Base-by-base conservation (phyloP, 139 green algal species). In the Coelastrella sp. region DNA sequence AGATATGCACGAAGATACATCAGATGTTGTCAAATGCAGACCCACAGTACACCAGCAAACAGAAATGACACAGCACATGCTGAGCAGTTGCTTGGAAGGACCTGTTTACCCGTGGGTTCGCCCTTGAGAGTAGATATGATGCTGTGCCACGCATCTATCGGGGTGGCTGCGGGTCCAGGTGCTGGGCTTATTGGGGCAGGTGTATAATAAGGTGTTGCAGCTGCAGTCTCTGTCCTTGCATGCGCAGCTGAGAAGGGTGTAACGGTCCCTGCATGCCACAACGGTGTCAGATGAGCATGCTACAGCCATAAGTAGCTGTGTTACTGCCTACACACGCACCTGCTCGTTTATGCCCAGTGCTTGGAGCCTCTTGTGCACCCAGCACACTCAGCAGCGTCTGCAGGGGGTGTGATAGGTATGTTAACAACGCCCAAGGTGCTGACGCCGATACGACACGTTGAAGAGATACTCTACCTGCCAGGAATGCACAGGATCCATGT, bases 141-240 rank as follows among this genome's bases (percentile, higher is more conserved):
- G 68, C 84, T 88, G 68, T 88, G 56, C 84, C 84, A 88, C 3
- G 84, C 84, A 58, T 88, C 84, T 8, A 88, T 68, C 58, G 84
- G 84, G 5, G 84, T 88, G 19, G 19, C 84, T n/a, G 63, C 15
- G 25, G 25, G 58, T 24, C 14, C 58, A 56, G 49, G 15, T 81
- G 19, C 66, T 27, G 84, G 61, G 27, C 63, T 78, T 24, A 17
- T 27, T 14, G 61, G 61, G 5, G 7, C 25, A 4, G 82, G 82
- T 22, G 82, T 87, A 63, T 49, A 61, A 57, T 72, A 85, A 7
- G 68, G 68, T 24, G 68, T 76, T 76, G 68, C 68, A 27, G 68
- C 68, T 76, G 68, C 19, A 25, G 15, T 24, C 6, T 11, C 19
- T 24, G 19, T 19, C 7, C 35, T 24, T 24, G 68, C 7, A 7